Conservation (phyloP, 1,284 basidiomycete species). For the Ustilago cynodontis region DNA sequence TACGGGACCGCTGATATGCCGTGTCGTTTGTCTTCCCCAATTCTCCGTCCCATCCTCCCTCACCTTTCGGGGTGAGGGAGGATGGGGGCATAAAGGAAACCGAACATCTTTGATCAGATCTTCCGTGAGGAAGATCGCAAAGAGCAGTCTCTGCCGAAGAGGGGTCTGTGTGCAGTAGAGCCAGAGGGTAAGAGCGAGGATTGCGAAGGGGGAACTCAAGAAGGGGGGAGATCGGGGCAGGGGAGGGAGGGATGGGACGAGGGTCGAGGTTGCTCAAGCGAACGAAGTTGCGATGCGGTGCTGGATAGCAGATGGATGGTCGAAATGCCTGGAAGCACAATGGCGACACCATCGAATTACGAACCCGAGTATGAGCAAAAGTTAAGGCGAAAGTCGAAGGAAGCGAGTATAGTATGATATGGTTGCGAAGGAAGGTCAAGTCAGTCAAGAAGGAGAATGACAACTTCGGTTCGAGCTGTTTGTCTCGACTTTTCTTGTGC, state of each 20-base stretch:
- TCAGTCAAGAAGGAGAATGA: background rate
- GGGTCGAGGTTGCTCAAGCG: background rate
- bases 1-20: constrained; percentile 44
- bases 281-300: background rate
- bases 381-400: background rate
- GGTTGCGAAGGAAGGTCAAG: background rate
- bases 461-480: background rate
- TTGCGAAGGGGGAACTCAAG: background rate
- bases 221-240: background rate
- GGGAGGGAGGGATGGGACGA: too few species aligned
- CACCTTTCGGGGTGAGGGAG: background rate
- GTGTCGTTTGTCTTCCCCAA: constrained; percentile 51
- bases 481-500: constrained; percentile 4
- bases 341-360: background rate
- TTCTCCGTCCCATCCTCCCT: constrained; percentile 24
- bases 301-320: background rate
- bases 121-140: constrained; percentile 20
- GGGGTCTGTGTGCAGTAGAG: constrained; percentile 15
- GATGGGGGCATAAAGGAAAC: constrained; percentile 39
- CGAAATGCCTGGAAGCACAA: background rate
- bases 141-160: constrained; percentile 54
- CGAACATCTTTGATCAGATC: constrained; percentile 46
- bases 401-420: background rate
- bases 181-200: background rate
- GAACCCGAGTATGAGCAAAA: background rate